These are phyloP conservation scores for Pulveroboletus sp. DNA, from an alignment of 768 basidiomycete genomes.

Conservation along the genomic window DNA sequence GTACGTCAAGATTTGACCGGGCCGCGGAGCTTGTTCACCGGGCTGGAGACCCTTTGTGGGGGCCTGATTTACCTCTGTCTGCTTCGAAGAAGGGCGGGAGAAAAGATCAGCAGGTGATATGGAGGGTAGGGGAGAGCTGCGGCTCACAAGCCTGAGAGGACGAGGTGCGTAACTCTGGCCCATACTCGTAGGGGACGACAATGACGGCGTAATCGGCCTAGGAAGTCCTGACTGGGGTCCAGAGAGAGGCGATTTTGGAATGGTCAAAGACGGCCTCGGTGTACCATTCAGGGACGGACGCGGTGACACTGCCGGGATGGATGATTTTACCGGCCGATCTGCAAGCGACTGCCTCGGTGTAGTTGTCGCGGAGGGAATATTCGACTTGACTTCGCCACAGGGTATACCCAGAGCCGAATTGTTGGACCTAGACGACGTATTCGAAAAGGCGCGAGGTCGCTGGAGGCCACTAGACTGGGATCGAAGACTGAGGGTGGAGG, in stretches of 20 bases:
- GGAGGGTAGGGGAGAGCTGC: constrained; percentile 11
- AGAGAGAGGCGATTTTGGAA: constrained; percentile 24
- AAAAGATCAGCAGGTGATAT: not conserved
- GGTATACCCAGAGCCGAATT: constrained; percentile 13
- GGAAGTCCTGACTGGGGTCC: constrained; percentile 14
- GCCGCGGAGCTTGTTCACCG: constrained; percentile 21
- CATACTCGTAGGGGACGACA: not conserved
- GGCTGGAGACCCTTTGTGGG: constrained; percentile 15
- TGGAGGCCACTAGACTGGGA: constrained; percentile 9
- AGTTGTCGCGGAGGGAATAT: constrained; percentile 7
- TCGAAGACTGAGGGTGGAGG: constrained; percentile 15
- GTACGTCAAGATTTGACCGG: constrained; percentile 28
- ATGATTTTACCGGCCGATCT: constrained; percentile 6
- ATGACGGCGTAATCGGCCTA: constrained; percentile 19
- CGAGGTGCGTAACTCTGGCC: constrained; percentile 22
- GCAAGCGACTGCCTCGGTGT: constrained; percentile 12
- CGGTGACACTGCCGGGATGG: constrained; percentile 7
- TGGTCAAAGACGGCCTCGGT: constrained; percentile 24
- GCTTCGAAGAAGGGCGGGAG: not conserved
- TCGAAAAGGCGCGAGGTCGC: constrained; percentile 37
- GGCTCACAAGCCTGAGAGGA: constrained; percentile 24
- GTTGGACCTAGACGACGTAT: constrained; percentile 23
- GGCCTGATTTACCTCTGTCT: constrained; percentile 10
- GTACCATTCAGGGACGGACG: constrained; percentile 19
- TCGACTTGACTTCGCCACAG: constrained; percentile 6